Percentiles rank a stretch among this genome's conserved stretches.
These are phyloP conservation scores for Nannizziopsis arthrosporioides DNA, from an alignment of 2,329 filamentous ascomycete species.

Conservation along the genomic window DNA sequence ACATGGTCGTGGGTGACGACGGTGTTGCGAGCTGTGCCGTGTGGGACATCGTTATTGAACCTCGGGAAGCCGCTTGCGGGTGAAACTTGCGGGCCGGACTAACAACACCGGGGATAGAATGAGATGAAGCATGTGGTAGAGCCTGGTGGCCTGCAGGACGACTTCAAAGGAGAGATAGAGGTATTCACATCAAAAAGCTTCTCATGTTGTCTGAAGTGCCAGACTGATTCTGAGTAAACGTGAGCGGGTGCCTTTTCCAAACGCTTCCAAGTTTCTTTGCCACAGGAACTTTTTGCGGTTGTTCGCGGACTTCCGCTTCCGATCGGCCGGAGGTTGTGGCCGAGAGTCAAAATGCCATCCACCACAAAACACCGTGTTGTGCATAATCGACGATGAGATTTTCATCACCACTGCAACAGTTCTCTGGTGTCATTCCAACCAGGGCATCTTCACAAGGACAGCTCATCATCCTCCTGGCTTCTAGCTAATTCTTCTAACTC, in stretches of 20 bases:
- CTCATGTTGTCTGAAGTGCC: no score
- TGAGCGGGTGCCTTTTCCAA: not conserved
- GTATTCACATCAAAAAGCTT: no score
- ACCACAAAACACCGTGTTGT: no score
- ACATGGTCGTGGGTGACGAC: not conserved
- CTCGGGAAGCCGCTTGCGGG: conserved; percentile 11
- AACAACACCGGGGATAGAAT: not conserved
- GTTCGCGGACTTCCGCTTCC: conserved; percentile 2
- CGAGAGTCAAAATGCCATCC: no score
- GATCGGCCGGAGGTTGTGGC: no score
- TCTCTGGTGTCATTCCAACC: no score
- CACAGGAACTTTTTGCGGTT: conserved; percentile 3
- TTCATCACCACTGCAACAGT: no score
- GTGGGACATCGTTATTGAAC: conserved; percentile 8
- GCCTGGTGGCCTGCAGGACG: not conserved
- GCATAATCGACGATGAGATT: no score
- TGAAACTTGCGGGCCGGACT: not conserved
- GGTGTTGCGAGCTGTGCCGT: not conserved
- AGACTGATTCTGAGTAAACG: no score
- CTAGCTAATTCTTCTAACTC: not conserved
- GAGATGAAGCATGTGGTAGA: not conserved
- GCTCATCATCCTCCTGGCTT: no score
- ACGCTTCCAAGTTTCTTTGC: not conserved
- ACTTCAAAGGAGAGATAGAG: no score
- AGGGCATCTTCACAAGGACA: no score